Evolutionary conservation across 2,329 filamentous ascomycete species (phyloP).

Genomic region (Aspergillus pseudonomiae): DNA sequence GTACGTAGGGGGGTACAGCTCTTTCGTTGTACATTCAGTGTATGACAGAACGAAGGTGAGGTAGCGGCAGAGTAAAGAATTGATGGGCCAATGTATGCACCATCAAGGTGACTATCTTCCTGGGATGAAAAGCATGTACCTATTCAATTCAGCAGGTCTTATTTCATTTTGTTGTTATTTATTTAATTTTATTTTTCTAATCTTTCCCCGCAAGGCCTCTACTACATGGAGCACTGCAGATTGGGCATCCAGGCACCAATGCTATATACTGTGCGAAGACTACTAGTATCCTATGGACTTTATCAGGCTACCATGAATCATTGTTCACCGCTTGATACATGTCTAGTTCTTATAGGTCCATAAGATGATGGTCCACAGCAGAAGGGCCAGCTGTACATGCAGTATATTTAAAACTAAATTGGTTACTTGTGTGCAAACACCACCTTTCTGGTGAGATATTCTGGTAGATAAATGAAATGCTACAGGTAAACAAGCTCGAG

Average conservation of each 20-base stretch:
- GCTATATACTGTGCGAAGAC: neutral
- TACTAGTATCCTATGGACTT: neutral
- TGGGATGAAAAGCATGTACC: no score
- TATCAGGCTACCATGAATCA: neutral
- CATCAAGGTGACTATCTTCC: neutral
- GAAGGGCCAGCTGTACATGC: slow-evolving; percentile 18
- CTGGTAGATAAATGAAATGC: neutral
- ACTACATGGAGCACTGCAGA: slow-evolving; percentile 1
- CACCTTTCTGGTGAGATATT: neutral
- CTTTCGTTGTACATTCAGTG: neutral
- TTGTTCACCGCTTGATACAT: slow-evolving; percentile 16
- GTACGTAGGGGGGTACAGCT: neutral
- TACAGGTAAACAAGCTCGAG: neutral
- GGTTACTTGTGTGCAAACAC: neutral
- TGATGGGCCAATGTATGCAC: neutral
- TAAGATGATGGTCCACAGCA: slow-evolving; percentile 4
- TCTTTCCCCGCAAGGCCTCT: neutral
- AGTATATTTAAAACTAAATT: neutral
- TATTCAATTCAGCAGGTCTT: neutral
- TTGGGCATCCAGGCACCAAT: slow-evolving; percentile 13
- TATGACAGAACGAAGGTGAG: neutral
- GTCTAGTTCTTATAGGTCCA: slow-evolving; percentile 21
- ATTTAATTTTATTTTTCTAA: neutral
- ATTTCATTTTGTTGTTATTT: neutral
- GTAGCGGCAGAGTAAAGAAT: neutral